Evolutionary conservation across 2,329 filamentous ascomycete species (phyloP), one percentile per base, ranked within the genome.

Genomic region (Taxawa tesnikishii): DNA sequence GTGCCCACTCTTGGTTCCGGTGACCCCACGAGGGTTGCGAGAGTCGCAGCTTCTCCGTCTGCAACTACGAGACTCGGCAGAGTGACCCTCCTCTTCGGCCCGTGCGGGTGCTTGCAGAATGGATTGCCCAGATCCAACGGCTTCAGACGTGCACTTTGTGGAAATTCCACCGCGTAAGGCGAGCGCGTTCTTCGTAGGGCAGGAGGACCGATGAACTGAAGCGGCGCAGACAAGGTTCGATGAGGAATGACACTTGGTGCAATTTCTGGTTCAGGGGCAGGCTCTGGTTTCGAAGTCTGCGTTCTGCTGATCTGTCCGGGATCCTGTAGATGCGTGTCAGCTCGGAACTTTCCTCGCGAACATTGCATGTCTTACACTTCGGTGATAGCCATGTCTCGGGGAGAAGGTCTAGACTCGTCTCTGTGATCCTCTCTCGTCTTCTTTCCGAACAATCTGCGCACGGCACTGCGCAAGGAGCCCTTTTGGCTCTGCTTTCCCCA

Each of bases 111-210:
- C 11, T 29, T 38, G n/a, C 38, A 35, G 39, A 50, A 53, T 9
- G 53, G 51, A 32, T 48, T 51, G 18, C 42, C 46, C 6, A 56
- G 38, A 26, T 53, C 42, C 28, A 55, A 41, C 10, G 54, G 54
- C 40, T 56, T 55, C 26, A 56, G 38, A 13, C 43, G 40, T 1
- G 50, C 46, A 31, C 51, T 54, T 25, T 54, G 47, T 7, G 54
- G 54, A 33, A 56, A 56, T 14, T 53, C 45, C 5, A 55, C 45
- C 5, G 53, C 53, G 38, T 51, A 52, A 3, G 53, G 49, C 4
- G 52, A 54, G 21, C 42, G 44, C 5, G 5, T n/a, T n/a, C 29
- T 41, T 26, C 43, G 36, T 19, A 32, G 15, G 15, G 26, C 33
- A 15, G 16, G 29, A 12, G 18, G 33, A 23, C 35, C 31, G 11